Percentiles rank a stretch among this genome's conserved stretches.
Evolutionary conservation across 2,329 filamentous ascomycete species (phyloP).

Genomic region (Aspergillus fumigatiaffinis): DNA sequence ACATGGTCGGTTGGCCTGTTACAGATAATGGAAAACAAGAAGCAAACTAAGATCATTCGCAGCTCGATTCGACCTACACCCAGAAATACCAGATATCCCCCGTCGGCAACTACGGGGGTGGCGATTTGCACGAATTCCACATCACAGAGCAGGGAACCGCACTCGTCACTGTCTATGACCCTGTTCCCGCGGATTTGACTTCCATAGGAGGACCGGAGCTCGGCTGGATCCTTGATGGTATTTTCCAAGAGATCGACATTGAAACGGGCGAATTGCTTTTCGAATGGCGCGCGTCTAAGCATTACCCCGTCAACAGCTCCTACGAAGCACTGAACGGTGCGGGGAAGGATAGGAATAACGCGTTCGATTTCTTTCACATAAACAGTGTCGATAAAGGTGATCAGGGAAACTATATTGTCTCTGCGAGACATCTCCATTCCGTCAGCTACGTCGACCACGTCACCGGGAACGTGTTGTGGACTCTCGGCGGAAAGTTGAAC

Average conservation of each 20-base stretch:
- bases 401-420: constrained; percentile 52
- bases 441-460: constrained; percentile 47
- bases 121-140: constrained; percentile 34
- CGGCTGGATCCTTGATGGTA: constrained; percentile 40
- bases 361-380: constrained; percentile 57
- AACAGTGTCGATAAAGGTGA: constrained; percentile 53
- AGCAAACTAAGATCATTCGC: background rate
- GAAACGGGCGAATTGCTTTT: constrained; percentile 41
- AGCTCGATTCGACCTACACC: constrained; percentile 25
- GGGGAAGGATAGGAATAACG: constrained; percentile 13
- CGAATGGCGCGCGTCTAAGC: constrained; percentile 37
- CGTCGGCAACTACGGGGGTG: constrained; percentile 17
- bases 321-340: constrained; percentile 8
- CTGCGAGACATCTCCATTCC: constrained; percentile 47
- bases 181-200: constrained; percentile 24
- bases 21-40: background rate
- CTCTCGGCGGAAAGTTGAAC: constrained; percentile 48
- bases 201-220: constrained; percentile 32
- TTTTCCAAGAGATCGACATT: constrained; percentile 46
- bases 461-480: constrained; percentile 51
- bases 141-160: constrained; percentile 29
- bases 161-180: constrained; percentile 28
- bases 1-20: constrained; percentile 17
- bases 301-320: constrained; percentile 22
- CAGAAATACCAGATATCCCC: constrained; percentile 17